Percentiles rank a stretch among this genome's conserved stretches.
phyloP scores from a whole-genome alignment of 2,329 filamentous ascomycete genomes.

The Nakataea oryzae region DNA sequence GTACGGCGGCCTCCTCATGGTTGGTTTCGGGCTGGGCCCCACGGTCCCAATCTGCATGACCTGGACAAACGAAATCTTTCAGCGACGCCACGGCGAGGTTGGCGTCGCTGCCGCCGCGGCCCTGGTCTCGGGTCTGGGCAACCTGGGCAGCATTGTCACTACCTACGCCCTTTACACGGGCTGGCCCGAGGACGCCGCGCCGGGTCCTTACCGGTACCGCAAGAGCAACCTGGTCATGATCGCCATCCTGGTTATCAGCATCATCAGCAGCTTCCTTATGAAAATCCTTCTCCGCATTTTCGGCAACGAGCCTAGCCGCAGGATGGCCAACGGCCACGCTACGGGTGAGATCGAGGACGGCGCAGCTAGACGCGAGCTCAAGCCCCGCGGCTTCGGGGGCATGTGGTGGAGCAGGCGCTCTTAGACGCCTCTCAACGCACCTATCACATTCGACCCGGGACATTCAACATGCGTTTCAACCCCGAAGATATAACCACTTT shows the following conservation, averaged over 20 bases:
- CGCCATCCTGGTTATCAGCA: conserved; percentile 70
- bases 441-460: background rate
- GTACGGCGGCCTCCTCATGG: conserved; percentile 80
- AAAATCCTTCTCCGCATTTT: conserved; percentile 50
- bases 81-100: conserved; percentile 79
- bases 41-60: conserved; percentile 92
- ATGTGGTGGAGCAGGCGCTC: conserved; percentile 12
- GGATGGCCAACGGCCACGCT: conserved; percentile 23
- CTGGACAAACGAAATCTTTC: conserved; percentile 87
- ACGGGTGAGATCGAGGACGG: conserved; percentile 44
- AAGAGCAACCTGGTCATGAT: conserved; percentile 85
- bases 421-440: background rate
- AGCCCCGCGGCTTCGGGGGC: conserved; percentile 47
- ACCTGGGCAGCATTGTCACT: conserved; percentile 75
- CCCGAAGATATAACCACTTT: background rate
- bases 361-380: conserved; percentile 45
- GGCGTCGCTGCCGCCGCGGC: conserved; percentile 80
- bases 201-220: conserved; percentile 61
- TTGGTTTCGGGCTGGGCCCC: conserved; percentile 82
- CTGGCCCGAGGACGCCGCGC: conserved; percentile 66
- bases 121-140: conserved; percentile 77
- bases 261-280: conserved; percentile 62
- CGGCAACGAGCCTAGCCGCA: conserved; percentile 40
- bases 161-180: conserved; percentile 85
- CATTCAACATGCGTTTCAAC: background rate